Base-by-base conservation (phyloP, 129 eudicot genomes). In the Tagetes erecta region DNA sequence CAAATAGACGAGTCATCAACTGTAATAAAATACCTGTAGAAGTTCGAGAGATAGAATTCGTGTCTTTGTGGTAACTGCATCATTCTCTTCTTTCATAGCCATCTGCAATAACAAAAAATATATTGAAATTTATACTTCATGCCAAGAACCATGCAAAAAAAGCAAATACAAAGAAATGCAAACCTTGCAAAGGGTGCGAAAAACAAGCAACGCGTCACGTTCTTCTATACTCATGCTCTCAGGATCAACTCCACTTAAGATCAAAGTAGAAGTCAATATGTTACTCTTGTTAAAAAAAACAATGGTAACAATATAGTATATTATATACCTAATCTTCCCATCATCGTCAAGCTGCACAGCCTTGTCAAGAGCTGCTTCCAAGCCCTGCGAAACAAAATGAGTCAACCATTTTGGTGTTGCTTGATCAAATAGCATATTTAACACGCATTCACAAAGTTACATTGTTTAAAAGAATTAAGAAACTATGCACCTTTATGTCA, bases 161-260 rank as follows among this genome's bases (percentile, higher is more conserved):
- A 50, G 35, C 55, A 67, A 51, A 70, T 33, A 42, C 51, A 66
- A 31, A 35, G 2, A 41, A 55, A 67, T 4, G 62, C 93, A 73
- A 86, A 92, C 98, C 90, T 92, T 92, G 87, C 98, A 92, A 50
- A 92, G 95, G 63, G 96, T 90, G 75, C 92, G 98, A 65, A 92
- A 90, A 75, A 92, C 89, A 8, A 90, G 86, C 68, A 92, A 68
- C 30, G 98, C 96, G 67, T 92, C 96, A 80, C 85, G 92, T 68
- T 92, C 87, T 76, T 83, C 90, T 71, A 87, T 79, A 65, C 83
- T 83, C 91, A 90, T 80, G 87, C 86, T 86, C 77, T 86, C 96
- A 30, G 77, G 84, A 81, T 83, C 87, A 79, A 82, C 72, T 53
- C 96, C 98, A 52, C 98, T 92, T 69, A 42, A 60, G 57, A 50